Base-by-base conservation (phyloP, 2,329 filamentous ascomycete species). In the Scedosporium minutisporum region DNA sequence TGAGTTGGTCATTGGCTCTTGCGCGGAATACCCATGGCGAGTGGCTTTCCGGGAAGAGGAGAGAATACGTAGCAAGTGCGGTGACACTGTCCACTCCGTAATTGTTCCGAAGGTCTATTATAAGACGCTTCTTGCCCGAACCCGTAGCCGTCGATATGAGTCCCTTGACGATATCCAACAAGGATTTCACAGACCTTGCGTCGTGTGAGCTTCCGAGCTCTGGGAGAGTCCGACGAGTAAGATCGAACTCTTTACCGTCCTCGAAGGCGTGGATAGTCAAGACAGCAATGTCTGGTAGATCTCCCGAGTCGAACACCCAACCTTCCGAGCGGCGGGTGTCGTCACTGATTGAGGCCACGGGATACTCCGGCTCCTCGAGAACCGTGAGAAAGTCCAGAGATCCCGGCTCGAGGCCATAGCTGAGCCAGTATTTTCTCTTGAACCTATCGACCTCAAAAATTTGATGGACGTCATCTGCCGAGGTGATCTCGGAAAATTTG, bases 71-170 rank as follows among this genome's bases (percentile, higher is more conserved):
- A 2, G 21, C 44, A 38, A 29, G 18, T 7, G 23, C 18, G 46
- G 12, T 14, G 46, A 74, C 67, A 14, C 83, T 68, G 55, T 72
- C 71, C 1, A 87, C 87, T 46, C 87, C 87, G 0, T 75, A 76
- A 65, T 90, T 90, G 2, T 75, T 77, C 3, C 82, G 79, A 6
- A 89, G 68, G 65, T 90, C 87, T 64, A 90, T 81, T 33, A 90
- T 77, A 4, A 90, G 75, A 69, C 83, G 86, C 1, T 75, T 82
- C 69, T 85, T 86, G 2, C 78, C 76, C 1, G 74, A 74, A 1
- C 70, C 65, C 51, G 78, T 76, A 12, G 78, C 78, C 48, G 75
- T 72, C 0, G 75, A 71, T 16, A 87, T 74, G 66, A 86, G 80
- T 6, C 62, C 60, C 6, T 75, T 59, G n/a, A 70, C 67, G 18